Evolutionary conservation across 208 protist species (phyloP).

Genomic region (Cochliopodium minus): DNA sequence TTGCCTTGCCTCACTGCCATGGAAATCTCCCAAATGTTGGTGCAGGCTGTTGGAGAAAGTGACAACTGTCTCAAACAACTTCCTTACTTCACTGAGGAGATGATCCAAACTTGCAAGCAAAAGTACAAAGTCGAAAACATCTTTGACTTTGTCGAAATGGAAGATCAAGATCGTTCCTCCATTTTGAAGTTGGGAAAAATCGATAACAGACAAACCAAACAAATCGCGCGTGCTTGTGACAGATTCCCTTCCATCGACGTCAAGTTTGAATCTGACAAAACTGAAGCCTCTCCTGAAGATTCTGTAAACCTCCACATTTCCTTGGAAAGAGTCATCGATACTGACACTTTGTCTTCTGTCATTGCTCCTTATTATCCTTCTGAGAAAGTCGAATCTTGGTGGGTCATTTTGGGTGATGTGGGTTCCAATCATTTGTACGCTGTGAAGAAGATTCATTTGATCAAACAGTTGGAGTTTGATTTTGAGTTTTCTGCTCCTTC

Average conservation of each 20-base stretch:
- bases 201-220: constrained; percentile 20
- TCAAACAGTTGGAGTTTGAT: constrained; percentile 30
- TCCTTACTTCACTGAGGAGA: constrained; percentile 38
- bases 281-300: background rate
- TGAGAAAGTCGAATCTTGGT: constrained; percentile 59
- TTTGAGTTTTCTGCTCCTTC: constrained; percentile 55
- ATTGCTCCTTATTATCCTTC: constrained; percentile 35
- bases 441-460: constrained; percentile 31
- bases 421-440: constrained; percentile 28
- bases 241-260: constrained; percentile 54
- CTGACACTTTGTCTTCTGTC: constrained; percentile 13
- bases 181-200: constrained; percentile 27
- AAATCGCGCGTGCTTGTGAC: constrained; percentile 48
- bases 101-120: constrained; percentile 20
- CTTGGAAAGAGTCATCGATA: constrained; percentile 27
- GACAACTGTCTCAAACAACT: constrained; percentile 56
- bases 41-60: constrained; percentile 53
- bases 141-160: constrained; percentile 53
- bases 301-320: background rate
- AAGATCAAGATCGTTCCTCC: constrained; percentile 43
- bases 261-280: constrained; percentile 25
- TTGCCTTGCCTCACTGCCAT: constrained; percentile 52
- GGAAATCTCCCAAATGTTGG: constrained; percentile 69
- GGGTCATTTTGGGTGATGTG: constrained; percentile 61
- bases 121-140: constrained; percentile 29